Evolutionary conservation across 768 basidiomycete species (phyloP), one percentile per base, ranked within the genome.

Genomic region (Tricholoma furcatifolium): DNA sequence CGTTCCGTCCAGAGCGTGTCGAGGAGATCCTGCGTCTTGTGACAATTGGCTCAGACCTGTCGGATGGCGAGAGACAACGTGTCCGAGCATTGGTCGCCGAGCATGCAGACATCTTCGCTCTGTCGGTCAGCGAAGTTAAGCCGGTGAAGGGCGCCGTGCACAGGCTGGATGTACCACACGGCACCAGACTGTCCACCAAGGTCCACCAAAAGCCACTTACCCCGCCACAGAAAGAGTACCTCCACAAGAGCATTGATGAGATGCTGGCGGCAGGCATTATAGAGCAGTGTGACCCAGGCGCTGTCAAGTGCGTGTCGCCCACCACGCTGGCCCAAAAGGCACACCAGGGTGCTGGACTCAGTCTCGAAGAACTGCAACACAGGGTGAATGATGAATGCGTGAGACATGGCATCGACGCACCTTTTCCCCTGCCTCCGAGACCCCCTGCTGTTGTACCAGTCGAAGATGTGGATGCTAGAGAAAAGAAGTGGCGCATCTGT

Each of bases 41-140:
- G 8, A 47, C 40, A 1, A 61, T 72, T 3, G 73, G 73, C 0
- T 6, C 11, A 0, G 72, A 77, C 47, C 43, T 78, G 0, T 60
- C 62, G 0, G 23, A 38, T 2, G 59, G 51, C 1, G 57, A 79
- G 46, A 46, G 54, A 3, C 14, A 11, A 3, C 15, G 54, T 12
- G 67, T 75, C 0, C n/a, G 39, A 0, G 48, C 24, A 0, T 43
- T 75, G 2, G 24, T 78, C 0, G 34, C 7, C 0, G 51, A 68
- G 43, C 74, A 63, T 47, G 71, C 76, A 0, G 73, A 77, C 53
- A 58, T 65, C 30, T 79, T 75, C 47, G 72, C n/a, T n/a, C n/a
- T n/a, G n/a, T n/a, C n/a, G n/a, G n/a, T n/a, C n/a, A n/a, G n/a
- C n/a, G n/a, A n/a, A 50, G 75, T 78, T 2, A 44, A 45, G 31